Conservation (phyloP, 306 rosid species). For the Rosa rugosa region DNA sequence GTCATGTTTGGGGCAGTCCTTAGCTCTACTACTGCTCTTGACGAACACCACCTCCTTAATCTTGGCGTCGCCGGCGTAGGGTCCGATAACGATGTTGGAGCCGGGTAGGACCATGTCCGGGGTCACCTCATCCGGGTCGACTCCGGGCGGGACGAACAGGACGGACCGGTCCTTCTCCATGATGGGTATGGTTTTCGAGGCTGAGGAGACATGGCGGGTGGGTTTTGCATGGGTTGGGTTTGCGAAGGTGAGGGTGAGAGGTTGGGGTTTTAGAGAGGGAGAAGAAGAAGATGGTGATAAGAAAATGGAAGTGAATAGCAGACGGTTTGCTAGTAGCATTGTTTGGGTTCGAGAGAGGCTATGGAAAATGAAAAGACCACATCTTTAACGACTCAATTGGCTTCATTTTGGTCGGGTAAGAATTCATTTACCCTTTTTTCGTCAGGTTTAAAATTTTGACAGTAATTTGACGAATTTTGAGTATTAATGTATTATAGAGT, state of each 20-base stretch:
- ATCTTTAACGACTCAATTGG: not conserved
- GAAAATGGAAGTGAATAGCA: slow-evolving; percentile 30
- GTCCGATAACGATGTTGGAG: slow-evolving; percentile 81
- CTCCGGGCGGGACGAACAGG: slow-evolving; percentile 76
- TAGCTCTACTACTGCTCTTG: slow-evolving; percentile 76
- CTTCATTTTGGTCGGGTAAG: too few relatives aligned
- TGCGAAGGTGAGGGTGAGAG: slow-evolving; percentile 37
- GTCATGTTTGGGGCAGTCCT: slow-evolving; percentile 71
- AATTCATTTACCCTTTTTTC: too few relatives aligned
- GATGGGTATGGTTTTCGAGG: slow-evolving; percentile 35
- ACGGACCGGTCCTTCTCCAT: slow-evolving; percentile 35
- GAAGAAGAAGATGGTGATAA: not conserved
- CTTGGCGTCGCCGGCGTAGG: slow-evolving; percentile 79
- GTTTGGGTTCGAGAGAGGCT: not conserved
- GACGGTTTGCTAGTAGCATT: slow-evolving; percentile 47
- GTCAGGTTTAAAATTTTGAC: too few relatives aligned
- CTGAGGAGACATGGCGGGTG: slow-evolving; percentile 29
- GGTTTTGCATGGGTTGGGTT: slow-evolving; percentile 31
- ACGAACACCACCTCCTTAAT: slow-evolving; percentile 77
- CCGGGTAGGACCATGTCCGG: slow-evolving; percentile 69
- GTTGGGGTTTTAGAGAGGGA: slow-evolving; percentile 20
- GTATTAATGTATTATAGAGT: too few relatives aligned
- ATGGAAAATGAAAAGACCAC: not conserved
- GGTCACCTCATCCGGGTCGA: slow-evolving; percentile 52
- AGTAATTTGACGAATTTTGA: too few relatives aligned